Evolutionary conservation across 345 rosid species (phyloP).

Genomic region (Hevea brasiliensis): DNA sequence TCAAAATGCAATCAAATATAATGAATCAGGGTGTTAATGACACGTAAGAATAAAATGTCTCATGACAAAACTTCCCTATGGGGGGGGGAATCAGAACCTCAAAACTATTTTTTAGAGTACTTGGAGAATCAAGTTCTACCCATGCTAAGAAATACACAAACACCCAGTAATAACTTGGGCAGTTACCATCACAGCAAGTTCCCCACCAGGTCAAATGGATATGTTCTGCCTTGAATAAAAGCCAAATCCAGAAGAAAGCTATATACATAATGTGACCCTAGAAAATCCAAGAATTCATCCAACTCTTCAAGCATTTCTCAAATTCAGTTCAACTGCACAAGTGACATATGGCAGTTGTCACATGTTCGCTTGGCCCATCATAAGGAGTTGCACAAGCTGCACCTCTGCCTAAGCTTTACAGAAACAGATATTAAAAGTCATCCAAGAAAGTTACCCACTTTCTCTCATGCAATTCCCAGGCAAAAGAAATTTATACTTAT

Average conservation of each 20-base stretch:
- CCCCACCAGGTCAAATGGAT: constrained; percentile 14
- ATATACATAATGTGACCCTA: constrained; percentile 41
- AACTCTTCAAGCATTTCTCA: constrained; percentile 20
- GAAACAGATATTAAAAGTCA: constrained; percentile 1
- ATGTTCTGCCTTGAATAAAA: constrained; percentile 22
- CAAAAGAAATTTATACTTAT: constrained; percentile 52
- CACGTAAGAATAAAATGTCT: constrained; percentile 19
- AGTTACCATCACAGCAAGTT: constrained; percentile 16
- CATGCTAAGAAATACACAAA: constrained; percentile 16
- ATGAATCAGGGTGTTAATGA: constrained; percentile 12
- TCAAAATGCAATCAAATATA: constrained; percentile 24
- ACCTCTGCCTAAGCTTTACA: constrained; percentile 24
- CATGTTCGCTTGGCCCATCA: constrained; percentile 16
- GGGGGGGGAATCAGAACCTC: constrained; percentile 21
- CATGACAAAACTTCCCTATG: constrained; percentile 33
- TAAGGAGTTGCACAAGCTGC: constrained; percentile 24
- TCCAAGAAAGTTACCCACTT: constrained; percentile 41
- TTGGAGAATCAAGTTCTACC: constrained; percentile 23
- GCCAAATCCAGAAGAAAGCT: constrained; percentile 28
- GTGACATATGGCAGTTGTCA: constrained; percentile 25
- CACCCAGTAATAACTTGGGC: constrained; percentile 21
- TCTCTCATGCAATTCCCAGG: constrained; percentile 63
- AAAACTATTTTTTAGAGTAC: constrained; percentile 12
- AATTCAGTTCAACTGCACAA: constrained; percentile 17
- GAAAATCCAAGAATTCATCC: constrained; percentile 29